Evolutionary conservation across 1,284 basidiomycete species (phyloP).

Genomic region (Cerrena zonata): DNA sequence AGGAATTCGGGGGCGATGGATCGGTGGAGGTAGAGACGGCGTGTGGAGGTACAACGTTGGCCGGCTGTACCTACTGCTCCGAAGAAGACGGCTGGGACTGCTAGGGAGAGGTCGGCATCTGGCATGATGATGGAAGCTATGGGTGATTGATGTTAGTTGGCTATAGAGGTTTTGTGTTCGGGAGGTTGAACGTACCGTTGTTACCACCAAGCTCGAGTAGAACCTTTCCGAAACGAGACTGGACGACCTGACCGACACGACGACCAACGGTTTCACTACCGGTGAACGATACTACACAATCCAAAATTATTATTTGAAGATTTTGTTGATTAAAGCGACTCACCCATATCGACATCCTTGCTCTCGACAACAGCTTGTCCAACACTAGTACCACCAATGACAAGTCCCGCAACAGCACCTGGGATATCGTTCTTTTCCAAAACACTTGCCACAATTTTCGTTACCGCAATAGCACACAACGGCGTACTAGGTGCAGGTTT

Average conservation of each 20-base stretch:
- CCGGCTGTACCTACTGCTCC: slow-evolving; percentile 92
- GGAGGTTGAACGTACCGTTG: slow-evolving; percentile 53
- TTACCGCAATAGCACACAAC: slow-evolving; percentile 81
- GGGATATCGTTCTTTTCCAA: slow-evolving; percentile 79
- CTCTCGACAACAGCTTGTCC: slow-evolving; percentile 78
- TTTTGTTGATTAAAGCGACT: no score
- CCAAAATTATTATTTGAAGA: no score
- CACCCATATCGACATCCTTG: slow-evolving; percentile 70
- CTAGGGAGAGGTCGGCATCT: slow-evolving; percentile 86
- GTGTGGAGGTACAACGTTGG: slow-evolving; percentile 90
- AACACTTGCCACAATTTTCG: slow-evolving; percentile 76
- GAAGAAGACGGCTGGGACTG: slow-evolving; percentile 86
- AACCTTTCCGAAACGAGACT: slow-evolving; percentile 76
- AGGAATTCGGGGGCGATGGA: slow-evolving; percentile 75
- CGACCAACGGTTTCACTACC: slow-evolving; percentile 86
- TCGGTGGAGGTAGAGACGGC: slow-evolving; percentile 83
- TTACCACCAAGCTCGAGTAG: slow-evolving; percentile 94
- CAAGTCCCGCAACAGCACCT: slow-evolving; percentile 76
- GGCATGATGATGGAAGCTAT: slow-evolving; percentile 85
- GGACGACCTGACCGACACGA: slow-evolving; percentile 76
- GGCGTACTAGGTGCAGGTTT: slow-evolving; percentile 90
- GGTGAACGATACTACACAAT: slow-evolving; percentile 75
- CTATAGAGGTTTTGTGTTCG: not conserved
- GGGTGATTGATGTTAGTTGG: not conserved
- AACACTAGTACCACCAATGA: slow-evolving; percentile 77